phyloP scores from a whole-genome alignment of 2,329 filamentous ascomycete species.

The Fusarium guadeloupense region DNA sequence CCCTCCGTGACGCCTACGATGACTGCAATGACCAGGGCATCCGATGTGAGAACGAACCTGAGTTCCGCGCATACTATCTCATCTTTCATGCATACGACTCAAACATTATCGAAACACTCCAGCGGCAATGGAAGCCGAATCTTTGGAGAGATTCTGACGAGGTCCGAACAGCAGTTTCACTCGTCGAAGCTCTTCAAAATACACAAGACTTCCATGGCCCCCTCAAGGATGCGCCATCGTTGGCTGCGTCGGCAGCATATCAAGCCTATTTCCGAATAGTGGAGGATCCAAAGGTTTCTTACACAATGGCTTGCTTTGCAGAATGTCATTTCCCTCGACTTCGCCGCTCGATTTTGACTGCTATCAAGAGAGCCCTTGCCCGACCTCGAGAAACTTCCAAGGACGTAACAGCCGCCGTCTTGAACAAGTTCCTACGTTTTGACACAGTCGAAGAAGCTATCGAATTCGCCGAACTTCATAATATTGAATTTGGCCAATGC shows the following conservation, averaged over 20 bases:
- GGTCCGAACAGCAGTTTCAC: conserved; percentile 68
- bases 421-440: conserved; percentile 70
- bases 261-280: conserved; percentile 69
- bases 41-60: conserved; percentile 68
- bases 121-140: conserved; percentile 65
- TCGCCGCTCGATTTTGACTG: conserved; percentile 66
- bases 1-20: conserved; percentile 72
- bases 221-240: conserved; percentile 58
- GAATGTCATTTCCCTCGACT: conserved; percentile 72
- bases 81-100: conserved; percentile 69
- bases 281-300: conserved; percentile 65
- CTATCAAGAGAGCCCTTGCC: conserved; percentile 64
- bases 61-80: conserved; percentile 73
- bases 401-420: conserved; percentile 65
- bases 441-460: conserved; percentile 74
- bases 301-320: conserved; percentile 75
- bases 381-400: conserved; percentile 66
- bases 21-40: conserved; percentile 69
- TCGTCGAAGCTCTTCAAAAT: conserved; percentile 69
- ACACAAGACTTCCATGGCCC: conserved; percentile 67
- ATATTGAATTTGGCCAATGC: conserved; percentile 59
- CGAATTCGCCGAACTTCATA: conserved; percentile 68
- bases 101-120: conserved; percentile 61
- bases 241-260: conserved; percentile 60
- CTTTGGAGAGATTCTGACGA: conserved; percentile 65